Percentiles rank a stretch among this genome's conserved stretches.
Evolutionary conservation across 2,329 filamentous ascomycete genomes (phyloP).

Genomic region (Fonsecaea pedrosoi): DNA sequence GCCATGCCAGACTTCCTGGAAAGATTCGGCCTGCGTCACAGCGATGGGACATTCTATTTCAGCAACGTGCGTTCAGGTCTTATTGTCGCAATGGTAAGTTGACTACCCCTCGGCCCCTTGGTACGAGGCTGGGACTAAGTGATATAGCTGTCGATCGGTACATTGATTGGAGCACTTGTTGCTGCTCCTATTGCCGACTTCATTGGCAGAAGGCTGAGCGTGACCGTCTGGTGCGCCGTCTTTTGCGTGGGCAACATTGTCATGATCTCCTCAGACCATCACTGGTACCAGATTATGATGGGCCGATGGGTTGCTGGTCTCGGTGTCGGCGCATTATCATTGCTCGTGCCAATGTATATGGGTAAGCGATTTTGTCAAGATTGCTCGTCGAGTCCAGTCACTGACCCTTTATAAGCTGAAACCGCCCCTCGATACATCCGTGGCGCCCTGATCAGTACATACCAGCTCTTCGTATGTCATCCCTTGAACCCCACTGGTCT

Average conservation of each 20-base stretch:
- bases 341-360: constrained; percentile 54
- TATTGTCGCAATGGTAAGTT: constrained; percentile 51
- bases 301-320: constrained; percentile 54
- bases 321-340: constrained; percentile 52
- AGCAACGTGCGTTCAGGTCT: constrained; percentile 52
- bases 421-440: constrained; percentile 54
- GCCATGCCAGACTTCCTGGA: constrained; percentile 51
- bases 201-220: constrained; percentile 52
- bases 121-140: neutral
- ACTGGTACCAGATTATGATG: constrained; percentile 67
- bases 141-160: constrained; percentile 69
- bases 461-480: constrained; percentile 56
- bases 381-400: neutral
- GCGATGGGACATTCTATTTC: constrained; percentile 49
- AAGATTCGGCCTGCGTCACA: constrained; percentile 49
- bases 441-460: constrained; percentile 53
- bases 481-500: too few species aligned
- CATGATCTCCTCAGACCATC: constrained; percentile 62
- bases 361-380: constrained; percentile 17
- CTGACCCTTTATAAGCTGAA: constrained; percentile 45
- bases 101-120: neutral
- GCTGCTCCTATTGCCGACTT: constrained; percentile 58
- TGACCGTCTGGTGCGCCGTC: constrained; percentile 50
- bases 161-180: constrained; percentile 72
- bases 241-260: constrained; percentile 52